Conservation (phyloP, 2,329 filamentous ascomycete species). For the Trichoderma arundinaceum region DNA sequence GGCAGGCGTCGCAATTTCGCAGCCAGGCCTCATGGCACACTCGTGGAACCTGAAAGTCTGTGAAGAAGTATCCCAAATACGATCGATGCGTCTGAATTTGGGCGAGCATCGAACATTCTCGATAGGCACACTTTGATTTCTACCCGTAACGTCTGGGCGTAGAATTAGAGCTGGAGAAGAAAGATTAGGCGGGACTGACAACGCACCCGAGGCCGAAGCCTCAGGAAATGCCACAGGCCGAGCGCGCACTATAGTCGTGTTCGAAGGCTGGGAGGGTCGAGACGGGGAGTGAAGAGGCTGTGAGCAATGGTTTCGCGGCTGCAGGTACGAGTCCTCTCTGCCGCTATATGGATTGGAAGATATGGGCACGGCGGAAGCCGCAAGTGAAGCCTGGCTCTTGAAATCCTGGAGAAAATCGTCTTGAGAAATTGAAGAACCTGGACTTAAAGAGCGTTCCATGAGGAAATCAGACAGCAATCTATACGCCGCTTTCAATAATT, state of each 20-base stretch:
- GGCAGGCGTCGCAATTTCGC: constrained; percentile 52
- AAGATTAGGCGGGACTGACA: too few relatives aligned
- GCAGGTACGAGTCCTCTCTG: not conserved
- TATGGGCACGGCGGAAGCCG: not conserved
- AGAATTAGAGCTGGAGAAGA: not conserved
- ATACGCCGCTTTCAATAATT: not conserved
- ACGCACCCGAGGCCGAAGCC: too few relatives aligned
- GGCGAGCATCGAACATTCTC: not conserved
- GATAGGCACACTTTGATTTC: not conserved
- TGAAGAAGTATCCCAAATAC: constrained; percentile 57
- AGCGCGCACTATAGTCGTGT: too few relatives aligned
- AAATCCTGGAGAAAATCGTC: too few relatives aligned
- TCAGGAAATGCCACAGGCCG: too few relatives aligned
- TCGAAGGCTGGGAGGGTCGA: too few relatives aligned
- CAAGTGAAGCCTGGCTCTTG: not conserved
- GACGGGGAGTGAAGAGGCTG: too few relatives aligned
- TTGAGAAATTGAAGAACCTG: not conserved
- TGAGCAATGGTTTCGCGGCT: too few relatives aligned
- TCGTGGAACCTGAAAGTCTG: constrained; percentile 38
- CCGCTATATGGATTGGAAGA: not conserved
- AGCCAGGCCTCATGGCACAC: too few relatives aligned
- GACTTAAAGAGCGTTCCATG: too few relatives aligned
- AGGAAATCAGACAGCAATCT: not conserved
- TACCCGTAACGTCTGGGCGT: not conserved
- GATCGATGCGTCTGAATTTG: constrained; percentile 59